Evolutionary conservation across 208 protist species (phyloP).

Genomic region (Crithidia expoeki): DNA sequence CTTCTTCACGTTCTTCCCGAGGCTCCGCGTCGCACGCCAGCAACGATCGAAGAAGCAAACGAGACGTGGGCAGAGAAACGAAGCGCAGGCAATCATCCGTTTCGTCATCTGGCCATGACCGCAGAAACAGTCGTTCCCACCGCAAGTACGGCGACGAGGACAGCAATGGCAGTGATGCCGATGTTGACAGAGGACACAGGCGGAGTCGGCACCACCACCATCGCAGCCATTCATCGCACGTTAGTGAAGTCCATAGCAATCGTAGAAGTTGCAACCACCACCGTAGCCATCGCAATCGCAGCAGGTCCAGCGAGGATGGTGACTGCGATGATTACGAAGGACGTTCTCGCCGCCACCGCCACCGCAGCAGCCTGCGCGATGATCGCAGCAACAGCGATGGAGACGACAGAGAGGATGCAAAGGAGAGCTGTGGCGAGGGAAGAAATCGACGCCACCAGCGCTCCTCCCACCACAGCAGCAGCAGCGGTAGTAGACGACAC

Average conservation of each 20-base stretch:
- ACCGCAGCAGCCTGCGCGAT: slow-evolving; percentile 11
- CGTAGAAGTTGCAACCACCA: too few species aligned
- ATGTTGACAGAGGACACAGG: too few species aligned
- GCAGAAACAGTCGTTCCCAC: not conserved
- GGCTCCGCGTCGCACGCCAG: too few species aligned
- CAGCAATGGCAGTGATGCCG: not conserved
- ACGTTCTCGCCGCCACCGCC: not conserved
- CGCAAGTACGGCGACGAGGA: not conserved
- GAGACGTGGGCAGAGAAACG: too few species aligned
- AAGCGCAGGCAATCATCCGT: not conserved
- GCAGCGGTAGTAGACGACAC: slow-evolving; percentile 5
- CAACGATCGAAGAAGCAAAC: too few species aligned
- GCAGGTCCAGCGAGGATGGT: not conserved
- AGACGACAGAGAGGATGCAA: not conserved
- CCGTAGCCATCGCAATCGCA: not conserved
- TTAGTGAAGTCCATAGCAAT: not conserved
- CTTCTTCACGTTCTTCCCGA: too few species aligned
- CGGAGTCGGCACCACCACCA: not conserved
- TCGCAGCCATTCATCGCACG: not conserved
- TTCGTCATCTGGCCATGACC: not conserved
- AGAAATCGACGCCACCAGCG: slow-evolving; percentile 20
- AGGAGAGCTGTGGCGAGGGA: not conserved
- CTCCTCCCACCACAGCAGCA: slow-evolving; percentile 17
- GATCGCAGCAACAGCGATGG: not conserved
- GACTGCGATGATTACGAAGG: not conserved